Evolutionary conservation across 345 rosid genomes (phyloP).

Genomic region (Laguncularia racemosa): DNA sequence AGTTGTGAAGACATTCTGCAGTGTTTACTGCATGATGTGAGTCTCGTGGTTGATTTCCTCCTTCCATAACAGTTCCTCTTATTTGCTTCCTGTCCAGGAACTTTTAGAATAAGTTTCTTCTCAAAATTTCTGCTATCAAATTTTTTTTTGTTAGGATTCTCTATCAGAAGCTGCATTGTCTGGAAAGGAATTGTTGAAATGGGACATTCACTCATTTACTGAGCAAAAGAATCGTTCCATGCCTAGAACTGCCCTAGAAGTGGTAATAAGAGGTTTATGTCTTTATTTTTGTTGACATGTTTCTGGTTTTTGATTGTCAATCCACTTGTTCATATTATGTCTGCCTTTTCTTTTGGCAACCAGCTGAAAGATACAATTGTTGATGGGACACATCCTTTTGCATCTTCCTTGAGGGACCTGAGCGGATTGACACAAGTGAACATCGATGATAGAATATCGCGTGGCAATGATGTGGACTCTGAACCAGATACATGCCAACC

Average conservation of each 20-base stretch:
- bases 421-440: constrained; percentile 25
- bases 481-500: constrained; percentile 1
- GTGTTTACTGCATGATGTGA: constrained; percentile 30
- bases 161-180: constrained; percentile 19
- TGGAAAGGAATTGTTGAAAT: constrained; percentile 31
- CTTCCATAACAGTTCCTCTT: neutral
- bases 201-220: constrained; percentile 42
- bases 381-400: constrained; percentile 18
- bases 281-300: constrained; percentile 1
- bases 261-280: constrained; percentile 20
- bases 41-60: neutral
- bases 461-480: constrained; percentile 6
- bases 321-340: constrained; percentile 5
- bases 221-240: constrained; percentile 39
- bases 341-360: constrained; percentile 6
- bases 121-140: neutral
- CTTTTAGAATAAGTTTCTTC: neutral
- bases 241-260: constrained; percentile 38
- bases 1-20: constrained; percentile 44
- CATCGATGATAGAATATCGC: constrained; percentile 2
- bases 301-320: constrained; percentile 1
- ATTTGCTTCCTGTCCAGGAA: no score
- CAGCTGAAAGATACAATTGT: constrained; percentile 44
- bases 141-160: constrained; percentile 18
- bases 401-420: constrained; percentile 24